A percentile compares a stretch with the other conserved stretches of the same genome.
These are phyloP conservation scores for Helianthus annuus DNA, from an alignment of 129 eudicot genomes.

Conservation along the genomic window HanXRQr2.0-SUNRISE NC_035446.2:142240623-142241122, in stretches of 20 bases:
- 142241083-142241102: conserved; percentile 24
- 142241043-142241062: conserved; percentile 32
- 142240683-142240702: too few relatives aligned
- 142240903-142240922: conserved; percentile 46
- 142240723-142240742: too few relatives aligned
- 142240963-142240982: conserved; percentile 56
- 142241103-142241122: conserved; percentile 53
- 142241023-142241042: conserved; percentile 8
- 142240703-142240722: too few relatives aligned
- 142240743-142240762: too few relatives aligned
- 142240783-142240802: too few relatives aligned
- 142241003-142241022: neutral
- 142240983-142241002: neutral
- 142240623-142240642: too few relatives aligned
- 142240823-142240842: conserved; percentile 34
- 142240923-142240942: conserved; percentile 55
- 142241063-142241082: conserved; percentile 44
- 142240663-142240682: too few relatives aligned
- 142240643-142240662: too few relatives aligned
- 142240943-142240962: conserved; percentile 60
- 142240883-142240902: neutral
- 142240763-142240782: too few relatives aligned
- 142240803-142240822: too few relatives aligned
- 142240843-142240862: neutral
- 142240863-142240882: neutral